phyloP scores from a whole-genome alignment of 169 alveolate genomes.

The Hammondia hammondi region DNA sequence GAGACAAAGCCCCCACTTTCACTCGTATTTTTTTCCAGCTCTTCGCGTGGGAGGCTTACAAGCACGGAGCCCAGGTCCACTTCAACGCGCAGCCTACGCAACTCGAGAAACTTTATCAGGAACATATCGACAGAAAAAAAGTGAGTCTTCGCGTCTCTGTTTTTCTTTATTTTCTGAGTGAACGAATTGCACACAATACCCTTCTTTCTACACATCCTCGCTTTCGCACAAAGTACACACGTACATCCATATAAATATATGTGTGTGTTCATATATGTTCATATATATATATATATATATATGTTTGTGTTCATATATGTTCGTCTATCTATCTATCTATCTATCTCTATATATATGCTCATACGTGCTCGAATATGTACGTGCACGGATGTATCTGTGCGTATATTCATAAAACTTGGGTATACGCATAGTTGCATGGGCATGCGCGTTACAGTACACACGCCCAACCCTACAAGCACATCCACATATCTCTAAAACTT shows the following conservation, averaged over 20 bases:
- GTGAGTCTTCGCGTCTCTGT: not conserved
- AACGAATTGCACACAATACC: too few relatives aligned
- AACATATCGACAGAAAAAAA: conserved; percentile 74
- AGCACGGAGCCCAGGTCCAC: conserved; percentile 84
- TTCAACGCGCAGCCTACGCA: conserved; percentile 89
- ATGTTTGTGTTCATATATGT: too few relatives aligned
- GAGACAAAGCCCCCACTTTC: not conserved
- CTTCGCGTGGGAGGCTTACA: conserved; percentile 91
- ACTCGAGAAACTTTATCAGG: conserved; percentile 81
- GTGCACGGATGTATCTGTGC: too few relatives aligned
- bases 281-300: too few relatives aligned
- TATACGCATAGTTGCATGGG: not conserved
- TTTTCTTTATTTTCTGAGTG: too few relatives aligned
- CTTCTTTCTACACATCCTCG: too few relatives aligned
- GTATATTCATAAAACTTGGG: too few relatives aligned
- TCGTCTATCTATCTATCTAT: too few relatives aligned
- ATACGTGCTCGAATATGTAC: too few relatives aligned
- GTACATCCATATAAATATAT: not conserved
- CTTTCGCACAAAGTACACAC: too few relatives aligned
- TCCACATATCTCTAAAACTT: too few relatives aligned
- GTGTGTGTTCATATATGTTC: not conserved
- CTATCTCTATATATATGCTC: not conserved
- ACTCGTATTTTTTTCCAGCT: conserved; percentile 61
- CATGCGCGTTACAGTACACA: not conserved
- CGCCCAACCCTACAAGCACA: too few relatives aligned